phyloP scores from a whole-genome alignment of 768 basidiomycete genomes.

The Fomitopsis serialis region DNA sequence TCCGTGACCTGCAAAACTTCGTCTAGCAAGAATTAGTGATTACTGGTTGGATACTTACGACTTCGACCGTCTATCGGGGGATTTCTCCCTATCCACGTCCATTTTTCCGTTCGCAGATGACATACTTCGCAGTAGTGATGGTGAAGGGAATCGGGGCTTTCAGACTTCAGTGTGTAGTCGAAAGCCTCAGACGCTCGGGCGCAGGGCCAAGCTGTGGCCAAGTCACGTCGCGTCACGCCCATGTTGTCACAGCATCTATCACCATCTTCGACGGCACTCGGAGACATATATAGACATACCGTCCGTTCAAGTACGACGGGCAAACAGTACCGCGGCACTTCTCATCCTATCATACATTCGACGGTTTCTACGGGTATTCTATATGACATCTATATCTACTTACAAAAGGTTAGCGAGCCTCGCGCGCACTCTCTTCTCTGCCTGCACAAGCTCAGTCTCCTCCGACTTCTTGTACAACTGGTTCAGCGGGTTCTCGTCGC shows the following conservation, averaged over 20 bases:
- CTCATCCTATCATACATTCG: not conserved
- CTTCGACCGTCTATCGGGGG: constrained; percentile 23
- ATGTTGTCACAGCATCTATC: not conserved
- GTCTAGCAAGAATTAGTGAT: not conserved
- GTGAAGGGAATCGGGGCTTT: not conserved
- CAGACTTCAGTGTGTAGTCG: not conserved
- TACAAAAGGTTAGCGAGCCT: constrained; percentile 39
- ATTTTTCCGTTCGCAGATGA: constrained; percentile 34
- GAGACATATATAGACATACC: too few relatives aligned
- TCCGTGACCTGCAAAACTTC: constrained; percentile 45
- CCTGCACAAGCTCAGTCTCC: constrained; percentile 48
- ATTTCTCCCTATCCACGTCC: constrained; percentile 47
- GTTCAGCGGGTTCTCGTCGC: constrained; percentile 47
- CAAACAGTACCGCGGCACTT: too few relatives aligned
- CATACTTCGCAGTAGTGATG: constrained; percentile 1
- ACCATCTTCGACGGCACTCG: not conserved
- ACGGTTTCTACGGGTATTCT: not conserved
- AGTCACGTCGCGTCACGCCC: too few relatives aligned
- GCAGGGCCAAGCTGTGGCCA: too few relatives aligned
- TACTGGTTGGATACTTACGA: constrained; percentile 21
- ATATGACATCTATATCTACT: not conserved
- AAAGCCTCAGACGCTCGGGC: too few relatives aligned
- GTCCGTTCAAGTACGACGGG: too few relatives aligned
- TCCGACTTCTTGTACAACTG: constrained; percentile 45
- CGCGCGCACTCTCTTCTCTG: constrained; percentile 53